A percentile compares a stretch with the other conserved stretches of the same genome.
These are phyloP conservation scores for Erodium moschatum DNA, from an alignment of 441 rosid genomes.

Conservation along the genomic window DNA sequence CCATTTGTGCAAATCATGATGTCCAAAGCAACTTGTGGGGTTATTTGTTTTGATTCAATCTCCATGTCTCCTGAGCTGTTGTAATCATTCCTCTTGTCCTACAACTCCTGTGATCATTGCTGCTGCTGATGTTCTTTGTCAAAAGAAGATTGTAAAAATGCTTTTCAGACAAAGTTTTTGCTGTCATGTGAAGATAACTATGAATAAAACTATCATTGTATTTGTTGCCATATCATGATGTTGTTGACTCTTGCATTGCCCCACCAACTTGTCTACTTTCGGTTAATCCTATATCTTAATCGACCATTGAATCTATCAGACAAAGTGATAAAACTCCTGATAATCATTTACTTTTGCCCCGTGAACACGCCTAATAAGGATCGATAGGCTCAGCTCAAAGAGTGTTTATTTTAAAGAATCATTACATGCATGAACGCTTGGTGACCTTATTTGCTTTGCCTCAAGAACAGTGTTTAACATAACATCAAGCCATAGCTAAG, in stretches of 20 bases:
- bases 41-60: slow-evolving; percentile 30
- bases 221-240: slow-evolving; percentile 17
- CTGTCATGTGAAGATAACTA: slow-evolving; percentile 4
- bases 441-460: no score
- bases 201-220: slow-evolving; percentile 10
- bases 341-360: slow-evolving; percentile 19
- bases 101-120: slow-evolving; percentile 28
- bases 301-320: neutral
- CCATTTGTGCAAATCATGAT: neutral
- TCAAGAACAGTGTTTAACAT: neutral
- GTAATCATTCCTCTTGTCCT: neutral
- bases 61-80: slow-evolving; percentile 35
- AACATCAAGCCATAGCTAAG: no score
- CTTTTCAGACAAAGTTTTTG: slow-evolving; percentile 12
- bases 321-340: slow-evolving; percentile 28
- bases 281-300: slow-evolving; percentile 7
- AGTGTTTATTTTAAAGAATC: slow-evolving; percentile 23
- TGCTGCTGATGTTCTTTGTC: slow-evolving; percentile 18
- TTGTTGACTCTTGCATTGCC: slow-evolving; percentile 5
- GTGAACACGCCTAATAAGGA: slow-evolving; percentile 32
- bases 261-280: neutral
- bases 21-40: slow-evolving; percentile 29
- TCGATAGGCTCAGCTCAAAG: slow-evolving; percentile 26
- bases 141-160: slow-evolving; percentile 16
- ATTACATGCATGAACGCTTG: slow-evolving; percentile 15